Percentiles rank a stretch among this genome's conserved stretches.
These are phyloP conservation scores for Aureobasidium lini DNA, from an alignment of 2,329 filamentous ascomycete genomes.

Conservation along the genomic window DNA sequence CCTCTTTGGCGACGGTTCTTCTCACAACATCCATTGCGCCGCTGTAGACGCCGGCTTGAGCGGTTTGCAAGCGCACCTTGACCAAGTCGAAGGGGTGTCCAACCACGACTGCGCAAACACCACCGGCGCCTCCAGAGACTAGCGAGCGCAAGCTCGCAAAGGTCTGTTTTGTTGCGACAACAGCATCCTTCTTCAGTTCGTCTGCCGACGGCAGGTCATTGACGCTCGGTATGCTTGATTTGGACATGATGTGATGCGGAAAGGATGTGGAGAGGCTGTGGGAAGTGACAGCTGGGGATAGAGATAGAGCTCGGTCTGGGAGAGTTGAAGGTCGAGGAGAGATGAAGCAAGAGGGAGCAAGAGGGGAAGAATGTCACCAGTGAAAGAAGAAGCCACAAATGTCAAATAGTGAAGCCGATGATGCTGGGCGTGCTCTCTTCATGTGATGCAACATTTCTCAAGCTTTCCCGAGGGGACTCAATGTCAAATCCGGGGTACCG, in stretches of 20 bases:
- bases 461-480: neutral
- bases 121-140: slow-evolving; percentile 83
- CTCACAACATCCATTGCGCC: slow-evolving; percentile 85
- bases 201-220: slow-evolving; percentile 29
- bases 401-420: neutral
- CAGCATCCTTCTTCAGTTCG: slow-evolving; percentile 47
- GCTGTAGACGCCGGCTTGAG: slow-evolving; percentile 85
- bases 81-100: slow-evolving; percentile 95
- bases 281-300: neutral
- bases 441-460: slow-evolving; percentile 12
- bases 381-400: neutral
- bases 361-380: neutral
- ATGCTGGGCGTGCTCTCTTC: neutral
- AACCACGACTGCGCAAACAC: slow-evolving; percentile 86
- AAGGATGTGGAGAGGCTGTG: neutral
- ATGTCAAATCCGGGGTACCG: neutral
- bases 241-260: slow-evolving; percentile 5
- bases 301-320: neutral
- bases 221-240: slow-evolving; percentile 5
- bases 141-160: slow-evolving; percentile 69
- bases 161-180: slow-evolving; percentile 44
- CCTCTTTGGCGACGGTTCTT: slow-evolving; percentile 82
- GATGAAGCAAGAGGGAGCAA: neutral
- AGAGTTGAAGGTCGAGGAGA: neutral
- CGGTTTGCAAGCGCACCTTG: slow-evolving; percentile 94